A percentile compares a stretch with the other conserved stretches of the same genome.
Conservation (phyloP, 129 eudicot species). For the Pittosporum tobira region DNA sequence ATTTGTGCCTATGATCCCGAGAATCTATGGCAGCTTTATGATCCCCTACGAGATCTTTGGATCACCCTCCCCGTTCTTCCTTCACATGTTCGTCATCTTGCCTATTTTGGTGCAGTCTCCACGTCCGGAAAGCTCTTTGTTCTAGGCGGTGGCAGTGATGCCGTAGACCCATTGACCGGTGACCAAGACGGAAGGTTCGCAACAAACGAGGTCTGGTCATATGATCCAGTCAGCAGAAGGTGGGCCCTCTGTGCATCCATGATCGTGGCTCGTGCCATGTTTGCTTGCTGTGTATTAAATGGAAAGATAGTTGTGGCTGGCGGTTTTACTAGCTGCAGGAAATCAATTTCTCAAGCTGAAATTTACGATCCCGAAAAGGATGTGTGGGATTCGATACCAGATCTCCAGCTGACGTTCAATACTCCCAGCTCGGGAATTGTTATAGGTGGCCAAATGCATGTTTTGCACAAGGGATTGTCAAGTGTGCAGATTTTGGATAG, state of each 20-base stretch:
- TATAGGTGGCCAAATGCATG: conserved; percentile 67
- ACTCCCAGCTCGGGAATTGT: conserved; percentile 72
- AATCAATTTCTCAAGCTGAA: conserved; percentile 77
- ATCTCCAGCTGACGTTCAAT: conserved; percentile 67
- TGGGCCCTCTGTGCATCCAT: conserved; percentile 79
- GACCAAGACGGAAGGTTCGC: conserved; percentile 94
- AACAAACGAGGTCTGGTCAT: conserved; percentile 88
- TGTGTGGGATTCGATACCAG: conserved; percentile 59
- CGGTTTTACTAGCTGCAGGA: conserved; percentile 78
- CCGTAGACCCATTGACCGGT: conserved; percentile 87
- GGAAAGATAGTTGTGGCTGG: conserved; percentile 91
- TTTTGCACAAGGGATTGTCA: conserved; percentile 82
- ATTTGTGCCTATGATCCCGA: conserved; percentile 92
- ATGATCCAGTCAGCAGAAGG: conserved; percentile 53
- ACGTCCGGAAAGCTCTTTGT: conserved; percentile 75
- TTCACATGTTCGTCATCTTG: conserved; percentile 63
- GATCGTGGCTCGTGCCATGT: conserved; percentile 89
- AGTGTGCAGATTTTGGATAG: conserved; percentile 66
- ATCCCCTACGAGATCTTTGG: conserved; percentile 72
- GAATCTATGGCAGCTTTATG: conserved; percentile 81
- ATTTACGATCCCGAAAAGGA: conserved; percentile 81
- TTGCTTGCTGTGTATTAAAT: conserved; percentile 75
- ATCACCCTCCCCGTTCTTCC: conserved; percentile 83
- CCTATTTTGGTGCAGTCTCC: conserved; percentile 76
- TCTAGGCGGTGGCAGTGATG: conserved; percentile 96